Evolutionary conservation across 306 rosid genomes (phyloP).

Genomic region (Lathyrus aphaca): DNA sequence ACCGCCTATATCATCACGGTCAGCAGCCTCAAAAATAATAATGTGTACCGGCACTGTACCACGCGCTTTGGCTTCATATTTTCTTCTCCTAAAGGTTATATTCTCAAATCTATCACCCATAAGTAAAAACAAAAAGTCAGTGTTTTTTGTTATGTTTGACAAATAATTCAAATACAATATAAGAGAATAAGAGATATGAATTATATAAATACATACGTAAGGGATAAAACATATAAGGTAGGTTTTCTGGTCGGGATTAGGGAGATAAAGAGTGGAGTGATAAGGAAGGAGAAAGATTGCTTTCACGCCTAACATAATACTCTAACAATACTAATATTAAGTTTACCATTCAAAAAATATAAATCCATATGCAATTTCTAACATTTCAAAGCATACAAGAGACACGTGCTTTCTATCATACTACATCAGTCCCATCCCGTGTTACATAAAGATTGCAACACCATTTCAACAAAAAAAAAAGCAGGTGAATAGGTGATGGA

Average conservation of each 20-base stretch:
- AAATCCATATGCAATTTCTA: conserved; percentile 9
- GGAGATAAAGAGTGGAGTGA: not conserved
- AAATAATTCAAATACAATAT: conserved; percentile 2
- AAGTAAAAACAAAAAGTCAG: conserved; percentile 37
- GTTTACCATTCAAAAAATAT: not conserved
- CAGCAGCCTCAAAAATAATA: conserved; percentile 89
- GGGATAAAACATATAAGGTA: no score
- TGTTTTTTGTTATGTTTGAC: conserved; percentile 19
- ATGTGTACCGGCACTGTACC: conserved; percentile 63
- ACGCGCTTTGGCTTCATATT: conserved; percentile 60
- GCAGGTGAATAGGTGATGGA: no score
- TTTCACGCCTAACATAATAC: not conserved
- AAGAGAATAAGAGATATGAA: conserved; percentile 8
- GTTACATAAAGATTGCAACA: no score
- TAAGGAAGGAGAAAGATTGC: not conserved
- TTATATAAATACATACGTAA: not conserved
- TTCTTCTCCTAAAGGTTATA: conserved; percentile 75
- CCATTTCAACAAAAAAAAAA: no score
- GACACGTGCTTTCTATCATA: conserved; percentile 10
- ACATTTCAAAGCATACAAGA: conserved; percentile 28
- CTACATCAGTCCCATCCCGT: not conserved
- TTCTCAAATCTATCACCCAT: conserved; percentile 67
- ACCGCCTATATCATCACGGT: conserved; percentile 90
- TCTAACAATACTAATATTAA: not conserved
- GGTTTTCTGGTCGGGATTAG: no score